phyloP scores from a whole-genome alignment of 164 flowering plant genomes.

The Stephania yunnanensis region DNA sequence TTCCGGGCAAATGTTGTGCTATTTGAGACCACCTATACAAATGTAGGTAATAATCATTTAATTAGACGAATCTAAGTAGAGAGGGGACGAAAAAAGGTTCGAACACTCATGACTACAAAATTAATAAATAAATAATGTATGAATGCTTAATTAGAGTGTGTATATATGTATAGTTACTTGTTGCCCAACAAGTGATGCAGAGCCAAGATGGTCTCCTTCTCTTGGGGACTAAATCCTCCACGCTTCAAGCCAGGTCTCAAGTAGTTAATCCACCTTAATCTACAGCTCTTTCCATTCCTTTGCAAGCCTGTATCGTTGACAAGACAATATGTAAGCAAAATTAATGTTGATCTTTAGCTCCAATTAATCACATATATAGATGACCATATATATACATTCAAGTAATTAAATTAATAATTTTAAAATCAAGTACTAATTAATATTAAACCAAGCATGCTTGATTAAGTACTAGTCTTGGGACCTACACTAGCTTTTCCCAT shows the following conservation, averaged over 20 bases:
- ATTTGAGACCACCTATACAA: constrained; percentile 82
- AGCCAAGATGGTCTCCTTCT: constrained; percentile 56
- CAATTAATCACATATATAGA: no score
- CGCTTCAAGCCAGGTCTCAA: constrained; percentile 76
- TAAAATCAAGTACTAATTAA: no score
- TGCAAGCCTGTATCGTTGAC: constrained; percentile 49
- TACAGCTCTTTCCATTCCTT: constrained; percentile 88
- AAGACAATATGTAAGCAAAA: background rate
- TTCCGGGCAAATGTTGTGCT: constrained; percentile 77
- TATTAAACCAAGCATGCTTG: no score
- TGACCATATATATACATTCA: no score
- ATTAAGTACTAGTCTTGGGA: no score
- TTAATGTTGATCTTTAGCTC: no score
- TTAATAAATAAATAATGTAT: background rate
- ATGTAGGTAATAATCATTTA: background rate
- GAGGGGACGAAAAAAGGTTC: no score
- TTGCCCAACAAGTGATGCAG: constrained; percentile 74
- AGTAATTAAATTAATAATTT: no score
- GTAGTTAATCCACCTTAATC: constrained; percentile 88
- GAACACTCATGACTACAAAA: no score
- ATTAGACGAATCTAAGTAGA: background rate
- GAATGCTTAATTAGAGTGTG: background rate
- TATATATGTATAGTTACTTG: constrained; percentile 47
- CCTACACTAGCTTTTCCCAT: no score
- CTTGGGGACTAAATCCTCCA: constrained; percentile 50